phyloP scores from a whole-genome alignment of 2,329 filamentous ascomycete genomes.

The Diplodia intermedia region DNA sequence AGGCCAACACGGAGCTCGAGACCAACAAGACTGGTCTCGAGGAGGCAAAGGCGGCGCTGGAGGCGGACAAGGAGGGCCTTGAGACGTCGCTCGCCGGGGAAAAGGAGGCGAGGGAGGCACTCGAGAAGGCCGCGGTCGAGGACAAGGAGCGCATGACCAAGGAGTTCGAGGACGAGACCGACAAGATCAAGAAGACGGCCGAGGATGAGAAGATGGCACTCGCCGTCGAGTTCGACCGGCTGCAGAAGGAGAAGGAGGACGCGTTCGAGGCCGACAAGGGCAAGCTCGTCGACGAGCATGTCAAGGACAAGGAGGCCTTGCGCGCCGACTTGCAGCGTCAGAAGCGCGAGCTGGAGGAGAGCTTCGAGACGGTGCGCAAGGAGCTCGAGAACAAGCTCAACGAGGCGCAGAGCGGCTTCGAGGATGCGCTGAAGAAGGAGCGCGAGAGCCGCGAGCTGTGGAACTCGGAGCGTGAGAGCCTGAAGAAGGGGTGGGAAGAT shows the following conservation, averaged over 20 bases:
- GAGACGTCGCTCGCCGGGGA: conserved; percentile 43
- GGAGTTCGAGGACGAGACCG: conserved; percentile 53
- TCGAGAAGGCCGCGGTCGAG: conserved; percentile 51
- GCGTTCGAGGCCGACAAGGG: conserved; percentile 57
- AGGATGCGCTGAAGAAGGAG: conserved; percentile 55
- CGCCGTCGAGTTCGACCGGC: conserved; percentile 47
- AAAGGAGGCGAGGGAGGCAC: conserved; percentile 51
- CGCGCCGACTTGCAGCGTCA: conserved; percentile 44
- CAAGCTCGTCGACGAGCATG: conserved; percentile 49
- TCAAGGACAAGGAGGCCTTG: conserved; percentile 46
- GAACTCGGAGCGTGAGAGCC: conserved; percentile 51
- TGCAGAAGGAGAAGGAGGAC: conserved; percentile 39
- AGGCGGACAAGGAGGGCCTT: conserved; percentile 48
- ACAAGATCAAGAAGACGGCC: conserved; percentile 45
- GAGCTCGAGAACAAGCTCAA: conserved; percentile 52
- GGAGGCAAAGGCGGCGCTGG: conserved; percentile 42
- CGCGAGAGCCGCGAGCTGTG: conserved; percentile 57
- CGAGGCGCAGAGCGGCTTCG: conserved; percentile 52
- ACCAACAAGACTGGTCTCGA: conserved; percentile 50
- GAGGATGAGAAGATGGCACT: conserved; percentile 50
- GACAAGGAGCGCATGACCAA: conserved; percentile 44
- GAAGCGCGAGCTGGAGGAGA: conserved; percentile 51
- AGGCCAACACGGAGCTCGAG: conserved; percentile 53
- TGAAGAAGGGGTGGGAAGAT: conserved; percentile 52
- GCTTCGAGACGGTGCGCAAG: conserved; percentile 50